These are phyloP conservation scores for Calvatia gigantea DNA, from an alignment of 768 basidiomycete species.

Conservation along the genomic window DNA sequence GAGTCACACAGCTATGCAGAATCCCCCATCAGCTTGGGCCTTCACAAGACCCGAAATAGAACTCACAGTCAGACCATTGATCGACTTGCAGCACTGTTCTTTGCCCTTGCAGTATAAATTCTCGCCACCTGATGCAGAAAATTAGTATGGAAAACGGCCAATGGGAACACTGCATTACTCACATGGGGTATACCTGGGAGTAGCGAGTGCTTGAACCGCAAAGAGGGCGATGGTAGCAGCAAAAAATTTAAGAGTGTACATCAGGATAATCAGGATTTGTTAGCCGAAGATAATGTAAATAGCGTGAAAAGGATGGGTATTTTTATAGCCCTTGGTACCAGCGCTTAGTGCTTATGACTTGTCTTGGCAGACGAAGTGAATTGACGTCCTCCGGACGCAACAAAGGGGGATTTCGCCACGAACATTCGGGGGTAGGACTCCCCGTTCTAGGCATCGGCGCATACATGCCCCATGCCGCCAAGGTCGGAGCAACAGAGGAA, in stretches of 20 bases:
- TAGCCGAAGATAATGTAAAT: too few species aligned
- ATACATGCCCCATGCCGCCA: too few species aligned
- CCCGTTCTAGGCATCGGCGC: too few species aligned
- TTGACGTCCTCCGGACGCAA: too few species aligned
- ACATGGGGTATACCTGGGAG: background rate
- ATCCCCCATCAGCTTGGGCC: too few species aligned
- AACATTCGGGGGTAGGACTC: too few species aligned
- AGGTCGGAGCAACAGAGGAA: too few species aligned
- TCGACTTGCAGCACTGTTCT: background rate
- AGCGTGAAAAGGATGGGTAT: too few species aligned
- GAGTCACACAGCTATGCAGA: background rate
- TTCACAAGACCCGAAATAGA: background rate
- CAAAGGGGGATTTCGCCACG: too few species aligned
- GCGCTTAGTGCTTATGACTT: too few species aligned
- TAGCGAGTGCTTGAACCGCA: background rate
- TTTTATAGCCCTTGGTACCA: too few species aligned
- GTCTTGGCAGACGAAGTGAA: too few species aligned
- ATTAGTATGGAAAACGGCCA: background rate
- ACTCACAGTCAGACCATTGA: constrained; percentile 4
- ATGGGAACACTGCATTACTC: background rate
- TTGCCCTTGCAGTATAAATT: background rate
- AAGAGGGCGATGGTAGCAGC: background rate
- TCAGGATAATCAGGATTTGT: background rate
- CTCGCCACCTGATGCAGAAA: background rate
- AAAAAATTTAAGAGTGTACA: constrained; percentile 1